These are phyloP conservation scores for Mastigamoeba balamuthi DNA, from an alignment of 78 protist genomes.

Conservation along the genomic window DNA sequence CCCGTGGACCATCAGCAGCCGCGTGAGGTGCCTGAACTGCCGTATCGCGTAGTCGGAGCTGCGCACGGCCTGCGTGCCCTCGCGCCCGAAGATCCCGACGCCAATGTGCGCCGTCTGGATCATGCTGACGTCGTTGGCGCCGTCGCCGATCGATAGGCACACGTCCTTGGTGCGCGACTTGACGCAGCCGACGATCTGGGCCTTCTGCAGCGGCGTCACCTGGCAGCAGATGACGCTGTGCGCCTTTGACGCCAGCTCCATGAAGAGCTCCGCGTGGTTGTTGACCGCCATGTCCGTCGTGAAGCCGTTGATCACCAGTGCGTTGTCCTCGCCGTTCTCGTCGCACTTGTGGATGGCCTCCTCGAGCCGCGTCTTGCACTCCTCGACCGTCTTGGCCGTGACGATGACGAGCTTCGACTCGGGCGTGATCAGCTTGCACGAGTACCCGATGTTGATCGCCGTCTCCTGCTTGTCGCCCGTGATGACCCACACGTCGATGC, in stretches of 20 bases:
- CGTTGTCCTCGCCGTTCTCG: conserved; percentile 13
- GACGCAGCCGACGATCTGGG: conserved; percentile 55
- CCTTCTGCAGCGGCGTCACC: conserved; percentile 80
- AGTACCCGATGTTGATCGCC: conserved; percentile 71
- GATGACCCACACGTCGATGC: conserved; percentile 73
- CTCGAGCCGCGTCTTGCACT: conserved; percentile 2
- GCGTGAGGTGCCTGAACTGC: conserved; percentile 31
- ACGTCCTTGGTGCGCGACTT: conserved; percentile 6
- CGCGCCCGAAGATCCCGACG: conserved; percentile 79
- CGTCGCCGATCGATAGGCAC: conserved; percentile 82
- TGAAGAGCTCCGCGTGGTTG: conserved; percentile 24
- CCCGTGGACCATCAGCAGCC: conserved; percentile 77
- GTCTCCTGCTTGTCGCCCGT: conserved; percentile 84
- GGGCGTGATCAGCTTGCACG: conserved; percentile 35
- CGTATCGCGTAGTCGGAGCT: conserved; percentile 75
- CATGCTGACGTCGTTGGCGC: conserved; percentile 90
- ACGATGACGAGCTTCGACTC: conserved; percentile 30
- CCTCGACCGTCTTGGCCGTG: conserved; percentile 36
- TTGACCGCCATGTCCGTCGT: conserved; percentile 28
- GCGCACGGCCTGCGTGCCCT: conserved; percentile 82
- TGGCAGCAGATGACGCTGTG: conserved; percentile 74
- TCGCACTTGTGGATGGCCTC: conserved; percentile 17
- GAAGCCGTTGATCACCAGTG: conserved; percentile 44
- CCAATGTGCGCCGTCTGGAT: conserved; percentile 77
- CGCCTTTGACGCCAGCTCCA: conserved; percentile 54